Evolutionary conservation across 129 eudicot species (phyloP).

Genomic region (Erigeron canadensis): DNA sequence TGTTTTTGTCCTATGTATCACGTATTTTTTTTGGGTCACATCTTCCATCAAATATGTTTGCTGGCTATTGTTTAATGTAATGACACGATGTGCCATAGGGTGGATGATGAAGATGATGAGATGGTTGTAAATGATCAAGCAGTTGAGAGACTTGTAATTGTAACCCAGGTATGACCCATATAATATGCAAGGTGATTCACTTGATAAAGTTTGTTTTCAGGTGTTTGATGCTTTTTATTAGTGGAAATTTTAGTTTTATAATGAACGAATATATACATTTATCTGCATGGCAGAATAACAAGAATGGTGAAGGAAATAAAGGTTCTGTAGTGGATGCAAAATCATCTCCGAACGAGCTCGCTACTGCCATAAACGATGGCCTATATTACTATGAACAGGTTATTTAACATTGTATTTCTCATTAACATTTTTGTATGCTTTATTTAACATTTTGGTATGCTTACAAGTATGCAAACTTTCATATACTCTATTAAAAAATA

Average conservation of each 20-base stretch:
- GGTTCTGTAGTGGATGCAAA: slow-evolving; percentile 43
- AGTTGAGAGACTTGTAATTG: slow-evolving; percentile 92
- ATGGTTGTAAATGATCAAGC: slow-evolving; percentile 61
- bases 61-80: slow-evolving; percentile 14
- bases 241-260: not conserved
- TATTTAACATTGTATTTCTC: slow-evolving; percentile 2
- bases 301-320: slow-evolving; percentile 42
- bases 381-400: slow-evolving; percentile 97
- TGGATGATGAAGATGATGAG: slow-evolving; percentile 89
- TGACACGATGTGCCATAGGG: slow-evolving; percentile 34
- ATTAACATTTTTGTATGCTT: not conserved
- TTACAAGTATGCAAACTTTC: not conserved
- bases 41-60: not conserved
- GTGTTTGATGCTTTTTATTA: not conserved
- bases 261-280: slow-evolving; percentile 12
- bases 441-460: not conserved
- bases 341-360: slow-evolving; percentile 67
- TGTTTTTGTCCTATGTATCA: not conserved
- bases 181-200: too few species aligned
- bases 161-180: slow-evolving; percentile 63
- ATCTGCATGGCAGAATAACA: slow-evolving; percentile 52
- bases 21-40: slow-evolving; percentile 8
- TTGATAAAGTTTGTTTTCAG: not conserved
- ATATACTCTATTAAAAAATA: not conserved
- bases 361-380: slow-evolving; percentile 86